A percentile compares a stretch with the other conserved stretches of the same genome.
Conservation (phyloP, 257 asterid species). For the Capsicum pubescens region DNA sequence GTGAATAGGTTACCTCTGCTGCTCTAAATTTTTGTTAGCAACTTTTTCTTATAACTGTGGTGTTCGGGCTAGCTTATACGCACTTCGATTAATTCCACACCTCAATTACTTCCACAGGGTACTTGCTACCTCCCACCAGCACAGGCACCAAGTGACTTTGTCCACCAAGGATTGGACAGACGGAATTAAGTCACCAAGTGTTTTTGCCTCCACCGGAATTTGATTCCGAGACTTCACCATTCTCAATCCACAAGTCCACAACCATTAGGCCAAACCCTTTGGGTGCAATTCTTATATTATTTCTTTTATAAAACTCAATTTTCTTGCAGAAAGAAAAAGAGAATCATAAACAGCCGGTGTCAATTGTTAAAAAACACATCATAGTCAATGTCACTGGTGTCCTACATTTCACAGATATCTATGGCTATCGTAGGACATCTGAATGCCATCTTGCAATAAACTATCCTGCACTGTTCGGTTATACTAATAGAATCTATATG, state of each 20-base stretch:
- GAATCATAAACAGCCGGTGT: neutral
- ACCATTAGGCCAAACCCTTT: neutral
- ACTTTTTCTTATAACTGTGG: neutral
- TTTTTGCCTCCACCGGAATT: neutral
- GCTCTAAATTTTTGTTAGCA: conserved; percentile 13
- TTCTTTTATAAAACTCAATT: neutral
- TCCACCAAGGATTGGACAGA: neutral
- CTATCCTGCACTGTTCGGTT: neutral
- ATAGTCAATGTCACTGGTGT: neutral
- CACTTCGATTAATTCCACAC: neutral
- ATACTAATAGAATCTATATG: conserved; percentile 3
- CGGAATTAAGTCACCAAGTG: neutral
- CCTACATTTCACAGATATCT: neutral
- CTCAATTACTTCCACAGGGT: neutral
- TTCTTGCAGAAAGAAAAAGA: neutral
- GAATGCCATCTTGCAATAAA: conserved; percentile 19
- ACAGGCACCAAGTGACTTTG: neutral
- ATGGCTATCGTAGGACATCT: neutral
- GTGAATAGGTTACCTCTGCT: neutral
- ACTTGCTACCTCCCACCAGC: neutral
- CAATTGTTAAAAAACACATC: conserved; percentile 2
- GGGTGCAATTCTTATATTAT: neutral
- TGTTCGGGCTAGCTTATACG: neutral
- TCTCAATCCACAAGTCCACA: neutral
- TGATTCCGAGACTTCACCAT: neutral